Evolutionary conservation across 306 rosid genomes (phyloP).

Genomic region (Dryas octopetala): DNA sequence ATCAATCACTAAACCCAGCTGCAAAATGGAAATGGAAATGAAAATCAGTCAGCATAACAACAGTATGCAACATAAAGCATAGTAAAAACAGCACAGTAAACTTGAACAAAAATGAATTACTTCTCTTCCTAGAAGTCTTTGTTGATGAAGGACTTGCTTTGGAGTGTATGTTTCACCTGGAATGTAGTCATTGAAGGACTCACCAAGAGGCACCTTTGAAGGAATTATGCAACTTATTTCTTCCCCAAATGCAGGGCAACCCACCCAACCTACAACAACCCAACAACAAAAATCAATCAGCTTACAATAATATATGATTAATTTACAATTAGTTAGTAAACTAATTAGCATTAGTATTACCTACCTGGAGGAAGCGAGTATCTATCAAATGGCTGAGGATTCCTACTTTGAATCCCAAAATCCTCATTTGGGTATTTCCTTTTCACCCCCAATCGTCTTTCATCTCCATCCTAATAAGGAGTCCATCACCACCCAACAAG

Average conservation of each 20-base stretch:
- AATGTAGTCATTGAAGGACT: constrained; percentile 68
- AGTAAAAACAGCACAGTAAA: neutral
- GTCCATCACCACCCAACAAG: neutral
- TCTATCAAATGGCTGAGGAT: constrained; percentile 7
- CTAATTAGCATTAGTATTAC: neutral
- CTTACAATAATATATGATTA: neutral
- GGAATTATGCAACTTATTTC: constrained; percentile 82
- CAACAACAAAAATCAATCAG: neutral
- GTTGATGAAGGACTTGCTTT: constrained; percentile 94
- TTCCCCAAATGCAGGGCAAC: constrained; percentile 80
- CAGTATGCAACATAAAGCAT: neutral
- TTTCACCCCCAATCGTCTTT: neutral
- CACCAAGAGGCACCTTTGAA: constrained; percentile 95
- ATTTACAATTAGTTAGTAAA: neutral
- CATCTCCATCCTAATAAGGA: constrained; percentile 15
- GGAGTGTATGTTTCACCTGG: constrained; percentile 92
- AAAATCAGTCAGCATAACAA: constrained; percentile 3
- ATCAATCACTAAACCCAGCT: constrained; percentile 98
- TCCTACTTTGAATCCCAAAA: constrained; percentile 5
- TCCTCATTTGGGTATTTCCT: neutral
- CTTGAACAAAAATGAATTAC: constrained; percentile 37
- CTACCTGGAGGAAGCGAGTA: constrained; percentile 22
- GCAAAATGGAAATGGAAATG: constrained; percentile 24
- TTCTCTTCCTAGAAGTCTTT: constrained; percentile 86
- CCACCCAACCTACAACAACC: constrained; percentile 76